phyloP scores from a whole-genome alignment of 371 early-diverging fungal species.

The Syncephalastrum sp. region DNA sequence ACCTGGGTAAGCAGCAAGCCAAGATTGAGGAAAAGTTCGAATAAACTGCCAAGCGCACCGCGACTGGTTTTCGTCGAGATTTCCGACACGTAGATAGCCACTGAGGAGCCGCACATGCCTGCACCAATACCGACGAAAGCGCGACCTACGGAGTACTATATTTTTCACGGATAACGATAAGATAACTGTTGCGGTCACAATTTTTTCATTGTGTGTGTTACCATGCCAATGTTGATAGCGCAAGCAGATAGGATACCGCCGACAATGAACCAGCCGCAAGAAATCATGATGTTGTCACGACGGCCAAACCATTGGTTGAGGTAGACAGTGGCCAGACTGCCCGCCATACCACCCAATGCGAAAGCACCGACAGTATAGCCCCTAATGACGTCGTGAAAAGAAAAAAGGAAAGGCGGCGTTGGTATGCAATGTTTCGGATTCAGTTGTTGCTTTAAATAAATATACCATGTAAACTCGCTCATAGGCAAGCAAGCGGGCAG shows the following conservation, averaged over 20 bases:
- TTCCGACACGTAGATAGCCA: conserved; percentile 78
- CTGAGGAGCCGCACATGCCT: conserved; percentile 63
- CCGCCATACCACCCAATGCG: conserved; percentile 48
- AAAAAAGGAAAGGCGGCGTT: conserved; percentile 3
- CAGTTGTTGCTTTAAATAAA: conserved; percentile 1
- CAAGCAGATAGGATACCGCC: conserved; percentile 42
- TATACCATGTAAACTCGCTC: conserved; percentile 32
- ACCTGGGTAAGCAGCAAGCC: conserved; percentile 76
- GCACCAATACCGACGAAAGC: conserved; percentile 83
- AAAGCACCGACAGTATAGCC: conserved; percentile 47
- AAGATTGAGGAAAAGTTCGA: conserved; percentile 63
- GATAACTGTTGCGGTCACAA: conserved; percentile 1
- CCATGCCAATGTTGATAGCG: conserved; percentile 42
- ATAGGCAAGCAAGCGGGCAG: conserved; percentile 49
- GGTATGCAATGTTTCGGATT: too few relatives aligned
- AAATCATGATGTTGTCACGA: conserved; percentile 41
- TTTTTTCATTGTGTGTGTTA: conserved; percentile 12
- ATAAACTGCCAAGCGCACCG: conserved; percentile 66
- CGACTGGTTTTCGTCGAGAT: conserved; percentile 74
- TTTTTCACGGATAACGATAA: neutral
- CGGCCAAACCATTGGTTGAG: conserved; percentile 37
- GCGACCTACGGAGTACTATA: conserved; percentile 68
- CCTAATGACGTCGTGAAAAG: conserved; percentile 15
- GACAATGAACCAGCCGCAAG: conserved; percentile 32
- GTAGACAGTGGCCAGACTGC: conserved; percentile 39